Conservation (phyloP, 2,329 filamentous ascomycete species). For the Hypomyces perniciosus region DNA sequence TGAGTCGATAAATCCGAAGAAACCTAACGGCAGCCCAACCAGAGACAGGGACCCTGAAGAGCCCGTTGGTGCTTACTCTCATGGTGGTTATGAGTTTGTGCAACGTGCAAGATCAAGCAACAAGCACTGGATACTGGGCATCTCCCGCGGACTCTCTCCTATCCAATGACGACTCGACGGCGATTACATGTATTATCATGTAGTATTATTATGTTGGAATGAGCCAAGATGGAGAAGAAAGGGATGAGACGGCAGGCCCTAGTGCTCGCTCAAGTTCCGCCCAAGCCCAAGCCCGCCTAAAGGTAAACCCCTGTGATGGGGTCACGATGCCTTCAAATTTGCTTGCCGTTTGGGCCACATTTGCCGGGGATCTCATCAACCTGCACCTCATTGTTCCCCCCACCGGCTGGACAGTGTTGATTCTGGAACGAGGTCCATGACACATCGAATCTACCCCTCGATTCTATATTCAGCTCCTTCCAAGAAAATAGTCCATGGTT, state of each 20-base stretch:
- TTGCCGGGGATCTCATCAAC: slow-evolving; percentile 5
- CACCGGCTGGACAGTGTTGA: slow-evolving; percentile 1
- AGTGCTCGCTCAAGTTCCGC: background rate
- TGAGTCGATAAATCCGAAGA: background rate
- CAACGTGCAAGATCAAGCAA: background rate
- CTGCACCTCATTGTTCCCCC: slow-evolving; percentile 9
- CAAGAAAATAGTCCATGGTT: background rate
- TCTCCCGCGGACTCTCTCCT: background rate
- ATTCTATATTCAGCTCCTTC: slow-evolving; percentile 1
- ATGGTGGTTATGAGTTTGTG: background rate
- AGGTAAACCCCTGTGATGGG: slow-evolving; percentile 3
- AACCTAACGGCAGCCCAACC: background rate
- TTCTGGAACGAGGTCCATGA: slow-evolving; percentile 16
- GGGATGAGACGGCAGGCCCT: background rate
- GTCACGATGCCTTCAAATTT: slow-evolving; percentile 12
- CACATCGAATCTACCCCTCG: slow-evolving; percentile 14
- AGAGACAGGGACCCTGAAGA: background rate
- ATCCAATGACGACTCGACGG: background rate
- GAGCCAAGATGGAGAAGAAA: background rate
- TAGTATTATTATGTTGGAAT: background rate
- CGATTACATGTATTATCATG: background rate
- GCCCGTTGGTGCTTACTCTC: background rate
- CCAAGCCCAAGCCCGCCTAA: background rate
- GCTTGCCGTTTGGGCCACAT: slow-evolving; percentile 3
- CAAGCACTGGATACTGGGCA: background rate